Base-by-base conservation (phyloP, 1,284 basidiomycete species). In the Microbotryomycetes sp. region DNA sequence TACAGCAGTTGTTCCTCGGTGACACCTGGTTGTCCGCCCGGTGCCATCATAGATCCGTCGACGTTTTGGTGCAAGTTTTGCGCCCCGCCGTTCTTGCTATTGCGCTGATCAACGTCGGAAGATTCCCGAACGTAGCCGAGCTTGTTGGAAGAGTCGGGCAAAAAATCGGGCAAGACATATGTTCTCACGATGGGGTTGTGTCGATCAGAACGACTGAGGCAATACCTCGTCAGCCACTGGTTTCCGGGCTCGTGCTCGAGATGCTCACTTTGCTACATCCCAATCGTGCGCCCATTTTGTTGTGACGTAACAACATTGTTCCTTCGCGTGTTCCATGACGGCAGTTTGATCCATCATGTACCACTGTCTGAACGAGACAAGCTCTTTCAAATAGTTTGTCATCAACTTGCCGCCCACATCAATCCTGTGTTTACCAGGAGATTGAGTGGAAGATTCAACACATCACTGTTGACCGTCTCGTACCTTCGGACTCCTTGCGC, bases 311-410 rank as follows among this genome's bases (percentile, higher is more conserved):
- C 89, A 90, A 73, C 89, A 92, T 15, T 81, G 76, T 73, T 90
- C 89, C 74, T 94, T 92, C 70, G 92, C 86, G 66, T 88, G 82
- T 76, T 92, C 91, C 77, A 96, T 87, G 71, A 97, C 86, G 75
- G 87, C 84, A 1, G 89, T 91, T 76, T 96, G 88, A 73, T 97
- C 91, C 84, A 92, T 91, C 88, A 97, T 91, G 75, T 97, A 91
- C 88, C 90, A 94, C 73, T 97, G 93, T 30, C 91, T 85, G 75
- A 90, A 97, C 13, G 91, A 94, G 13, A 94, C 83, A 53, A 92
- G 81, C 73, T 93, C 89, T 72, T 97, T 96, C 35, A 97, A 81
- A 56, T 94, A 88, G 76, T 96, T 97, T 27, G 93, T 97, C 59
- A 97, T 76, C 15, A 97, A 80, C 76, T 96, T 96, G 54, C 93